phyloP scores from a whole-genome alignment of 1,284 basidiomycete genomes.

The Cryptococcus depauperatus region DNA sequence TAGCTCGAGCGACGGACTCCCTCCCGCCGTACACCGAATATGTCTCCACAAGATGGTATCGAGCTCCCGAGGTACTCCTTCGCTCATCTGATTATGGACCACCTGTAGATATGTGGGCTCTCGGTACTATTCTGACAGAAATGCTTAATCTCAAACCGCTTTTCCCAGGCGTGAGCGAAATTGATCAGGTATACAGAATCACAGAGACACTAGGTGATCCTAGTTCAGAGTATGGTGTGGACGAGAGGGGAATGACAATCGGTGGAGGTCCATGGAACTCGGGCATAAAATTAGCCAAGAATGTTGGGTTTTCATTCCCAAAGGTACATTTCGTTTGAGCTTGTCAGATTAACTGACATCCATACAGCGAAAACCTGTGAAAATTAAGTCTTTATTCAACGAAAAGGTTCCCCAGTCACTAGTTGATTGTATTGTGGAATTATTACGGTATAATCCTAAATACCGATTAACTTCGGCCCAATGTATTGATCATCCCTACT shows the following conservation, averaged over 20 bases:
- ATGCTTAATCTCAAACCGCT: conserved; percentile 89
- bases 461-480: conserved; percentile 73
- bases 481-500: conserved; percentile 82
- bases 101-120: conserved; percentile 98
- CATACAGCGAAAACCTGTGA: conserved; percentile 61
- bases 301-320: conserved; percentile 81
- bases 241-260: conserved; percentile 58
- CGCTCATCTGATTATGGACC: conserved; percentile 86
- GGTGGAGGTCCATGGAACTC: conserved; percentile 84
- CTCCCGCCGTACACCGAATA: conserved; percentile 96
- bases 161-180: conserved; percentile 93
- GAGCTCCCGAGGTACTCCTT: conserved; percentile 92
- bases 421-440: conserved; percentile 82
- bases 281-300: conserved; percentile 77
- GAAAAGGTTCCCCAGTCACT: conserved; percentile 68
- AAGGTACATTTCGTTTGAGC: conserved; percentile 52
- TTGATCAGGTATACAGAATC: conserved; percentile 87
- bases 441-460: conserved; percentile 87
- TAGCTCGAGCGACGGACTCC: conserved; percentile 83
- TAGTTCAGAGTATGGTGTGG: conserved; percentile 67
- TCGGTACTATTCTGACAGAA: conserved; percentile 97
- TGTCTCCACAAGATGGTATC: conserved; percentile 98
- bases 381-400: conserved; percentile 71
- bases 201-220: conserved; percentile 92
- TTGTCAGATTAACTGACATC: neutral